These are phyloP conservation scores for Orychophragmus violaceus DNA, from an alignment of 345 rosid species.

Conservation along the genomic window DNA sequence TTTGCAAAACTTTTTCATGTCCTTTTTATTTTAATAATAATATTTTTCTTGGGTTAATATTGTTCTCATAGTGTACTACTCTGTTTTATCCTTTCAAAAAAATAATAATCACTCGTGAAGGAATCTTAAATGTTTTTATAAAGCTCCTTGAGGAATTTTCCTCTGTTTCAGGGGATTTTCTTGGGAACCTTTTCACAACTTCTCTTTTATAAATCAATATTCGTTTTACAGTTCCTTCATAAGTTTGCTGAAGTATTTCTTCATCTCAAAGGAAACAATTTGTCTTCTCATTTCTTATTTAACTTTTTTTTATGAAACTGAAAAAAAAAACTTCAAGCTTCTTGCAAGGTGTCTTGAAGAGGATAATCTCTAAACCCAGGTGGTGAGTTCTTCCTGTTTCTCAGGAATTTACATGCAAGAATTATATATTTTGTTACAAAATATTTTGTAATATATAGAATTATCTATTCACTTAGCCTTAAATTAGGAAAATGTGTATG, in stretches of 20 bases:
- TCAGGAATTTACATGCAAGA: conserved; percentile 27
- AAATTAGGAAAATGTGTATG: not conserved
- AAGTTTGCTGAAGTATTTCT: conserved; percentile 30
- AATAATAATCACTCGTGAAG: conserved; percentile 8
- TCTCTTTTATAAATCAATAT: conserved; percentile 5
- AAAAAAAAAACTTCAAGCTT: not conserved
- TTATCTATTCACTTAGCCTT: not conserved
- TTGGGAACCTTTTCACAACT: conserved; percentile 1
- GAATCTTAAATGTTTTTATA: conserved; percentile 18
- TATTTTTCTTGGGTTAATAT: not conserved
- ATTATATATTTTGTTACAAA: not conserved
- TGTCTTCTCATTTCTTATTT: conserved; percentile 8
- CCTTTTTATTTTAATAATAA: not conserved
- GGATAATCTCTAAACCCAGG: not conserved
- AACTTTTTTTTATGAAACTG: not conserved
- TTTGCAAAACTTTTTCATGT: not conserved
- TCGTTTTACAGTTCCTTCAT: conserved; percentile 23
- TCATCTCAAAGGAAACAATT: conserved; percentile 31
- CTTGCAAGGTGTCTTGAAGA: conserved; percentile 24
- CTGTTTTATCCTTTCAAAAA: conserved; percentile 7
- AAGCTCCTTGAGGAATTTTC: conserved; percentile 12
- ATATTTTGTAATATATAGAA: not conserved
- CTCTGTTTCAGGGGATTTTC: conserved; percentile 3
- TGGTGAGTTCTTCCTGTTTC: conserved; percentile 19
- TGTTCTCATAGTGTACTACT: conserved; percentile 9